These are phyloP conservation scores for Podaxis mareebaensis DNA, from an alignment of 768 basidiomycete genomes.

Conservation along the genomic window DNA sequence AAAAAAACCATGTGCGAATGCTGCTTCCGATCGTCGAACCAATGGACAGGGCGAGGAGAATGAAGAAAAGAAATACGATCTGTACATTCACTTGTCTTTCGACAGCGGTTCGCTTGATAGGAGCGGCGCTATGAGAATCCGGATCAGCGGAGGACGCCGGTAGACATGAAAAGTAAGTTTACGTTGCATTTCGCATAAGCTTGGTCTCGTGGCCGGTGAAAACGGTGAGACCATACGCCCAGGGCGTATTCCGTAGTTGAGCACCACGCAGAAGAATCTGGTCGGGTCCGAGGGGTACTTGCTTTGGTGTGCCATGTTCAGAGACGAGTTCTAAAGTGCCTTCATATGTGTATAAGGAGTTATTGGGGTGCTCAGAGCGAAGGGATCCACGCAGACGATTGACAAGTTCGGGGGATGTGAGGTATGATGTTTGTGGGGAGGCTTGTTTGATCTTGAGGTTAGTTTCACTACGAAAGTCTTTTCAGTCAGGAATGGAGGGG, in stretches of 20 bases:
- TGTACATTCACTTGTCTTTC: slow-evolving; percentile 96
- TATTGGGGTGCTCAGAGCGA: slow-evolving; percentile 96
- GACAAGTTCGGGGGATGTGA: slow-evolving; percentile 79
- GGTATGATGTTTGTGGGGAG: slow-evolving; percentile 71
- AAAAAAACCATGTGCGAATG: slow-evolving; percentile 89
- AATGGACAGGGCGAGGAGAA: slow-evolving; percentile 84
- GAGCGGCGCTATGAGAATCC: slow-evolving; percentile 67
- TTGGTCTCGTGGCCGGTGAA: slow-evolving; percentile 99
- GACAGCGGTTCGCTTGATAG: slow-evolving; percentile 95
- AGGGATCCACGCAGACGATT: slow-evolving; percentile 76
- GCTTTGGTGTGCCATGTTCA: slow-evolving; percentile 60
- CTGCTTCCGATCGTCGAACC: slow-evolving; percentile 93
- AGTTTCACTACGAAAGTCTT: slow-evolving; percentile 68
- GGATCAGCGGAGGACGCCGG: background rate
- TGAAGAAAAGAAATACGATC: slow-evolving; percentile 90
- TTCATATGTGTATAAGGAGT: slow-evolving; percentile 96
- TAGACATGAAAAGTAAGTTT: slow-evolving; percentile 33
- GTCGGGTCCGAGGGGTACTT: slow-evolving; percentile 91
- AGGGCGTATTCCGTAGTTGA: slow-evolving; percentile 93
- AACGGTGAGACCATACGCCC: slow-evolving; percentile 92
- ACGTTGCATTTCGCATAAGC: slow-evolving; percentile 98
- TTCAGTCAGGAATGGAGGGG: slow-evolving; percentile 7
- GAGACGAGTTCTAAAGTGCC: slow-evolving; percentile 69
- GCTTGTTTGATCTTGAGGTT: slow-evolving; percentile 99
- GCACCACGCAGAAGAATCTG: slow-evolving; percentile 94